Percentiles rank a stretch among this genome's conserved stretches.
Conservation (phyloP, 345 rosid species). For the Populus pruinosa region DNA sequence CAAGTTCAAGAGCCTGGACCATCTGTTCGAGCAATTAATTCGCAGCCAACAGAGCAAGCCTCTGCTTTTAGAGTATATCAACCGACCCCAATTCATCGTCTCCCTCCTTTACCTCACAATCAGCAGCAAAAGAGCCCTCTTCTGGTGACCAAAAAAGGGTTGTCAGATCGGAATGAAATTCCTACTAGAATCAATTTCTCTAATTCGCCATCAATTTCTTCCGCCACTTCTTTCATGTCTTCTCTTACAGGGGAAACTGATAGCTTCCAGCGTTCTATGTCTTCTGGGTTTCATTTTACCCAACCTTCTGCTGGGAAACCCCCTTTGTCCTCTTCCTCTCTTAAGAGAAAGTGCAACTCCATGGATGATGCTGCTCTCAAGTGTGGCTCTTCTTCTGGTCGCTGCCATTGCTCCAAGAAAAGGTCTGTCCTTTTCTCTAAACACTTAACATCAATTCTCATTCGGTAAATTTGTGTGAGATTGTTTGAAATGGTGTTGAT, state of each 20-base stretch:
- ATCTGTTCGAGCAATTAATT: conserved; percentile 13
- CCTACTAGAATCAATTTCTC: conserved; percentile 49
- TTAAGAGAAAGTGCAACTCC: conserved; percentile 74
- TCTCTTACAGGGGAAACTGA: conserved; percentile 74
- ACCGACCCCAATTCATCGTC: conserved; percentile 60
- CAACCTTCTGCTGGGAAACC: conserved; percentile 65
- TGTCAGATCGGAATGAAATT: conserved; percentile 39
- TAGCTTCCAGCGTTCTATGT: conserved; percentile 46
- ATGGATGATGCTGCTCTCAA: conserved; percentile 56
- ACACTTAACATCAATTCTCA: background rate
- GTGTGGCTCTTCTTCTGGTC: conserved; percentile 60
- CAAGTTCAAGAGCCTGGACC: conserved; percentile 15
- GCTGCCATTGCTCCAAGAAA: conserved; percentile 96
- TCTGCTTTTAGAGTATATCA: conserved; percentile 72
- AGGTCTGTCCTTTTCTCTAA: conserved; percentile 38
- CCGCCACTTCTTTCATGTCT: conserved; percentile 60
- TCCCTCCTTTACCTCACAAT: conserved; percentile 63
- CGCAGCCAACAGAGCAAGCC: conserved; percentile 28
- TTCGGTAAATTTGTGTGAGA: background rate
- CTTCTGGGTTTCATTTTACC: conserved; percentile 66
- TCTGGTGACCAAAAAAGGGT: conserved; percentile 23
- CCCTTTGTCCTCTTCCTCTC: conserved; percentile 52
- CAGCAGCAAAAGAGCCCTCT: conserved; percentile 23
- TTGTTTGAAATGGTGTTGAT: background rate
- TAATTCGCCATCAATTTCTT: conserved; percentile 49